phyloP scores from a whole-genome alignment of 2,329 filamentous ascomycete genomes.

The Fusarium albosuccineum region DNA sequence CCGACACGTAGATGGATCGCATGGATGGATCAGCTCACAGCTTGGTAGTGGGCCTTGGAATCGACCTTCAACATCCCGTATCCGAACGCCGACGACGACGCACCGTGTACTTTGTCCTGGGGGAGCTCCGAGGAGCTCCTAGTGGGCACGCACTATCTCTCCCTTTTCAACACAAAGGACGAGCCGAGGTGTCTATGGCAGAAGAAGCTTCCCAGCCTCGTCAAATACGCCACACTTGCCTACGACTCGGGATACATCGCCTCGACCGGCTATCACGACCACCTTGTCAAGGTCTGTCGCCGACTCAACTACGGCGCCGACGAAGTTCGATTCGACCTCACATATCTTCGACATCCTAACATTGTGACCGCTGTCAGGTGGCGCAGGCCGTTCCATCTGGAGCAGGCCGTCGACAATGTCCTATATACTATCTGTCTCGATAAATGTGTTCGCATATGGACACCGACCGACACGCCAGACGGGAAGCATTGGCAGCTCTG shows the following conservation, averaged over 20 bases:
- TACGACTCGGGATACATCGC: constrained; percentile 91
- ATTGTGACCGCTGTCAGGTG: constrained; percentile 88
- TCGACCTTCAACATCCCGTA: constrained; percentile 65
- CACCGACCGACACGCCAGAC: constrained; percentile 77
- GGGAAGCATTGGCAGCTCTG: constrained; percentile 82
- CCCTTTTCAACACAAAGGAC: constrained; percentile 71
- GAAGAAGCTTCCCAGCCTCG: constrained; percentile 77
- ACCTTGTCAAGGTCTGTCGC: constrained; percentile 93
- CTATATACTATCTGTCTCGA: constrained; percentile 92
- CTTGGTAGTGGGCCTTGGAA: constrained; percentile 72
- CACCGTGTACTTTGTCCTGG: constrained; percentile 79
- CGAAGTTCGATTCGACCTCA: constrained; percentile 89
- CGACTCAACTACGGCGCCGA: constrained; percentile 85
- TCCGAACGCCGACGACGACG: constrained; percentile 41
- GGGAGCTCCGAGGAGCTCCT: constrained; percentile 87
- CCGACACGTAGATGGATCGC: constrained; percentile 5
- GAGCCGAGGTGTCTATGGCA: constrained; percentile 76
- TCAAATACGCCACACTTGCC: constrained; percentile 82
- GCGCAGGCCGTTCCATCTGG: constrained; percentile 81
- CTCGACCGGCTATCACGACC: constrained; percentile 81
- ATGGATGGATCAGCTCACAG: constrained; percentile 38
- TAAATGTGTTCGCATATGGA: constrained; percentile 85
- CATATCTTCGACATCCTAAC: constrained; percentile 87
- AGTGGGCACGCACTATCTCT: constrained; percentile 77
- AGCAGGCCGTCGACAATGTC: constrained; percentile 86